Evolutionary conservation across 208 protist species (phyloP).

Genomic region (Acanthamoeba triangularis): DNA sequence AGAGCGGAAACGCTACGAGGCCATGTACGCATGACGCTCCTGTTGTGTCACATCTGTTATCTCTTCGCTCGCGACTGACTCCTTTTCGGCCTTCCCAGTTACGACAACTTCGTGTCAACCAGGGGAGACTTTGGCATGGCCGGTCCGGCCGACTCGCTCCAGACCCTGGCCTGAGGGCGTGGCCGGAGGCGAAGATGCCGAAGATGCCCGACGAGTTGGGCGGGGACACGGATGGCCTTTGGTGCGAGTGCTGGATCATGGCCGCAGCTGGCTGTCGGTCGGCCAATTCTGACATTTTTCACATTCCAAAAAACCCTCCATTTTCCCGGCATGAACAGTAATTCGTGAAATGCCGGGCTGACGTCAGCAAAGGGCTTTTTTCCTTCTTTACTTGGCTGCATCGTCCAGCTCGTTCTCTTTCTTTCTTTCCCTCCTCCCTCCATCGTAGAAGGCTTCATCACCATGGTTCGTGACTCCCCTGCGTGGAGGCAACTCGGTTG

Average conservation of each 20-base stretch:
- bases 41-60: background rate
- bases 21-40: conserved; percentile 57
- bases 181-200: background rate
- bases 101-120: conserved; percentile 77
- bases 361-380: background rate
- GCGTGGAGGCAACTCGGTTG: background rate
- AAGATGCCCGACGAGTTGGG: background rate
- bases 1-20: conserved; percentile 79
- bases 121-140: conserved; percentile 28
- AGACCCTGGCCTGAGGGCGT: background rate
- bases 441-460: conserved; percentile 35
- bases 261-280: too few relatives aligned
- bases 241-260: background rate
- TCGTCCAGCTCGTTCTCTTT: background rate
- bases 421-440: conserved; percentile 51
- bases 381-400: background rate
- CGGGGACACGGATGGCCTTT: background rate
- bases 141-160: background rate
- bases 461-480: conserved; percentile 17
- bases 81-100: conserved; percentile 3
- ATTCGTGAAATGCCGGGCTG: background rate
- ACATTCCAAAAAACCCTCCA: background rate
- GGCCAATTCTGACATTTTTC: background rate
- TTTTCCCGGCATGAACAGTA: background rate
- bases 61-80: background rate